Evolutionary conservation across 192 early-diverging fungal genomes (phyloP).

Genomic region (Spizellomyces punctatus): DNA sequence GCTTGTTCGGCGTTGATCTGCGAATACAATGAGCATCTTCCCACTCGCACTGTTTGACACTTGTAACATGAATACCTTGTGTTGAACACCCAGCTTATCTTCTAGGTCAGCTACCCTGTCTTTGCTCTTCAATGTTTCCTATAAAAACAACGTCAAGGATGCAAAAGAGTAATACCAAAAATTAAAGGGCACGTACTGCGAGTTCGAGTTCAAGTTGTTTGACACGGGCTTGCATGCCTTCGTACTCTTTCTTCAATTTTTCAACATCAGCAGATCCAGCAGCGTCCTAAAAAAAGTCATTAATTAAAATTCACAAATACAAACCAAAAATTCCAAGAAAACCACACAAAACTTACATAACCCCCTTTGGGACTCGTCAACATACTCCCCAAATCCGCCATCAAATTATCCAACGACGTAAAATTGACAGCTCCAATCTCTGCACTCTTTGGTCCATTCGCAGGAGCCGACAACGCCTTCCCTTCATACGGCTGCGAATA

Average conservation of each 20-base stretch:
- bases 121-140: conserved; percentile 15
- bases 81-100: conserved; percentile 22
- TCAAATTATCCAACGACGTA: conserved; percentile 70
- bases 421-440: conserved; percentile 44
- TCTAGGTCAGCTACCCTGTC: conserved; percentile 30
- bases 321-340: background rate
- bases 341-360: conserved; percentile 17
- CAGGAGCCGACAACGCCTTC: conserved; percentile 14
- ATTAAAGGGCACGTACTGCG: background rate
- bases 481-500: conserved; percentile 25
- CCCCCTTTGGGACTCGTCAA: conserved; percentile 39
- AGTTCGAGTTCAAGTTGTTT: conserved; percentile 33
- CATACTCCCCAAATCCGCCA: conserved; percentile 75
- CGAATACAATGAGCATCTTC: conserved; percentile 21
- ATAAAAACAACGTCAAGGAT: background rate
- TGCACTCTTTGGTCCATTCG: background rate
- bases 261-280: conserved; percentile 19
- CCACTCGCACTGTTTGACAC: conserved; percentile 27
- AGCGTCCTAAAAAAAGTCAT: background rate
- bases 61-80: conserved; percentile 26
- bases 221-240: conserved; percentile 31
- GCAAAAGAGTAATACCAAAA: background rate
- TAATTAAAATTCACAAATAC: background rate
- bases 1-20: conserved; percentile 35
- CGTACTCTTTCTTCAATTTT: conserved; percentile 35